These are phyloP conservation scores for Volutella citrinella DNA, from an alignment of 2,329 filamentous ascomycete species.

Conservation along the genomic window DNA sequence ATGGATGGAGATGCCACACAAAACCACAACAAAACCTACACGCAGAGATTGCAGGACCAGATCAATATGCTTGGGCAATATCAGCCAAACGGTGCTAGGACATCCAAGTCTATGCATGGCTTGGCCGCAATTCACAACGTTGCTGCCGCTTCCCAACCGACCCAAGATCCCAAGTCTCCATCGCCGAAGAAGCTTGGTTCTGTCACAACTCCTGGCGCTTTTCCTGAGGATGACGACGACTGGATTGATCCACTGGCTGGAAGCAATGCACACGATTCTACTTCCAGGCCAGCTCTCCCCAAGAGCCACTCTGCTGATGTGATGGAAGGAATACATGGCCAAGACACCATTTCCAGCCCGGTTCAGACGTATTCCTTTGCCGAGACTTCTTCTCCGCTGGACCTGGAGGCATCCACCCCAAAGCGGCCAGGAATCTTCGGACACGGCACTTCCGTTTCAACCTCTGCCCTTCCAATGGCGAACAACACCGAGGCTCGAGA, in stretches of 20 bases:
- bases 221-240: conserved; percentile 55
- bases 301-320: conserved; percentile 62
- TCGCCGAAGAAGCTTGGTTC: conserved; percentile 28
- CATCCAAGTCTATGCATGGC: conserved; percentile 47
- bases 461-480: conserved; percentile 47
- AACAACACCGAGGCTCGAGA: conserved; percentile 15
- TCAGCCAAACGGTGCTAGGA: conserved; percentile 45
- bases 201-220: conserved; percentile 56
- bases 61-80: conserved; percentile 71
- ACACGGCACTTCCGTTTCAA: conserved; percentile 62
- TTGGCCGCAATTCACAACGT: conserved; percentile 31
- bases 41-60: conserved; percentile 86
- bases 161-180: conserved; percentile 25
- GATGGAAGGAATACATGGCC: conserved; percentile 54
- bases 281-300: conserved; percentile 48
- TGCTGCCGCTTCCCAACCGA: conserved; percentile 24
- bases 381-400: no score
- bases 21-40: conserved; percentile 84
- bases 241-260: conserved; percentile 57
- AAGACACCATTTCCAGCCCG: conserved; percentile 46
- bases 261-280: conserved; percentile 21
- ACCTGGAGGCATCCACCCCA: conserved; percentile 6
- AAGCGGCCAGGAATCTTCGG: conserved; percentile 19
- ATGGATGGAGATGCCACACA: no score
- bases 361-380: no score